Percentiles rank a stretch among this genome's conserved stretches.
phyloP scores from a whole-genome alignment of 352 stramenopile species.

The Pythium pyrilobum region DNA sequence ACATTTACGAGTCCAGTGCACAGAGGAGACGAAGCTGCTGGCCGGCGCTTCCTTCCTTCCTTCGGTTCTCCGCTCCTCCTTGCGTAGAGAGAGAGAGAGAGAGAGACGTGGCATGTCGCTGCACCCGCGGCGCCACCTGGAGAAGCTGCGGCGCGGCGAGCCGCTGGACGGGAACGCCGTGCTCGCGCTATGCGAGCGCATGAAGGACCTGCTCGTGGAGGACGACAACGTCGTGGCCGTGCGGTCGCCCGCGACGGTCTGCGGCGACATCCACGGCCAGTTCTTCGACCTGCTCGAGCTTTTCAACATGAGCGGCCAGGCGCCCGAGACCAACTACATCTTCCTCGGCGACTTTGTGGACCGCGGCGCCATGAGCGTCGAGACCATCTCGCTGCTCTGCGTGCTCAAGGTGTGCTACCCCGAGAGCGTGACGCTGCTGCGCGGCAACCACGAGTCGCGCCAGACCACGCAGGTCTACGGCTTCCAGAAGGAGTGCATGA shows the following conservation, averaged over 20 bases:
- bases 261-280: slow-evolving; percentile 87
- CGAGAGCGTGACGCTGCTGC: slow-evolving; percentile 82
- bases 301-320: slow-evolving; percentile 83
- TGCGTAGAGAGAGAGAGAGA: no score
- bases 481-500: slow-evolving; percentile 70
- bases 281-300: slow-evolving; percentile 89
- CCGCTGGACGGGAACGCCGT: slow-evolving; percentile 85
- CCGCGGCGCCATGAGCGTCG: slow-evolving; percentile 85
- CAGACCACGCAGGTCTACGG: slow-evolving; percentile 62
- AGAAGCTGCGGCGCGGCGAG: slow-evolving; percentile 76
- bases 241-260: slow-evolving; percentile 82
- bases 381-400: slow-evolving; percentile 80
- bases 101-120: slow-evolving; percentile 11
- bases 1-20: no score
- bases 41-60: background rate
- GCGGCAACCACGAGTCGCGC: slow-evolving; percentile 61
- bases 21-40: background rate
- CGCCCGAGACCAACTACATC: slow-evolving; percentile 87
- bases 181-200: slow-evolving; percentile 85
- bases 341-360: slow-evolving; percentile 91
- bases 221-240: slow-evolving; percentile 87
- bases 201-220: slow-evolving; percentile 80
- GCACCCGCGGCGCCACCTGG: slow-evolving; percentile 29
- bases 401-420: slow-evolving; percentile 85
- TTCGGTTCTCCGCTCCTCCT: background rate